A percentile compares a stretch with the other conserved stretches of the same genome.
Conservation (phyloP, 192 early-diverging fungal species). For the Phlyctochytrium arcticum region DNA sequence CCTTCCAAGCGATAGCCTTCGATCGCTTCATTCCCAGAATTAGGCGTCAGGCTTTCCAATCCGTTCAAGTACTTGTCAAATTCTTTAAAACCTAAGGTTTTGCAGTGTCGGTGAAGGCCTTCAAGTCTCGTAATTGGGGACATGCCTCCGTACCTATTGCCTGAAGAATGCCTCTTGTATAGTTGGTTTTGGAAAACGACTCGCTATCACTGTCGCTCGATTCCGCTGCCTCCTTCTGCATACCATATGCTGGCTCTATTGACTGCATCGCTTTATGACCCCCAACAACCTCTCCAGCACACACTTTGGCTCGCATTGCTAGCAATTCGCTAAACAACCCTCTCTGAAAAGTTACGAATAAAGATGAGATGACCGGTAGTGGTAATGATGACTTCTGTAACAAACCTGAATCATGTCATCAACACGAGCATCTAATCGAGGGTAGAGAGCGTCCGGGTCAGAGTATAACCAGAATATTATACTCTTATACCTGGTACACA, state of each 20-base stretch:
- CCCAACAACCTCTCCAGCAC: slow-evolving; percentile 38
- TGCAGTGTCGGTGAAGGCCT: background rate
- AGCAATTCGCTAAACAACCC: slow-evolving; percentile 51
- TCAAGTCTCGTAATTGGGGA: no score
- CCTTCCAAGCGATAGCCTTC: slow-evolving; percentile 48
- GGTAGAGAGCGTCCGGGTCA: slow-evolving; percentile 57
- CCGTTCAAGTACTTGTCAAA: slow-evolving; percentile 65
- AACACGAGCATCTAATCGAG: slow-evolving; percentile 77
- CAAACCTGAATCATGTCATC: slow-evolving; percentile 81
- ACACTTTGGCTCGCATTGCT: slow-evolving; percentile 41
- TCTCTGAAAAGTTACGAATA: background rate
- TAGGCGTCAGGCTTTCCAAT: background rate
- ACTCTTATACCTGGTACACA: slow-evolving; percentile 57
- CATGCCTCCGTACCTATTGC: slow-evolving; percentile 52
- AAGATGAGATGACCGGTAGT: background rate
- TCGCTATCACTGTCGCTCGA: background rate
- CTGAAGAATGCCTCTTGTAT: slow-evolving; percentile 67
- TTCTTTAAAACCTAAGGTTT: slow-evolving; percentile 74
- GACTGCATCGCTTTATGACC: background rate
- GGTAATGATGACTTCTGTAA: slow-evolving; percentile 1
- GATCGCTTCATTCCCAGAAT: background rate
- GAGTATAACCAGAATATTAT: slow-evolving; percentile 89
- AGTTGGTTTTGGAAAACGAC: slow-evolving; percentile 21
- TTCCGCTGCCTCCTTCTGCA: no score
- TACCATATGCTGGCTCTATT: no score